A percentile compares a stretch with the other conserved stretches of the same genome.
Evolutionary conservation across 208 protist genomes (phyloP).

Genomic region (Angomonas ambiguus): DNA sequence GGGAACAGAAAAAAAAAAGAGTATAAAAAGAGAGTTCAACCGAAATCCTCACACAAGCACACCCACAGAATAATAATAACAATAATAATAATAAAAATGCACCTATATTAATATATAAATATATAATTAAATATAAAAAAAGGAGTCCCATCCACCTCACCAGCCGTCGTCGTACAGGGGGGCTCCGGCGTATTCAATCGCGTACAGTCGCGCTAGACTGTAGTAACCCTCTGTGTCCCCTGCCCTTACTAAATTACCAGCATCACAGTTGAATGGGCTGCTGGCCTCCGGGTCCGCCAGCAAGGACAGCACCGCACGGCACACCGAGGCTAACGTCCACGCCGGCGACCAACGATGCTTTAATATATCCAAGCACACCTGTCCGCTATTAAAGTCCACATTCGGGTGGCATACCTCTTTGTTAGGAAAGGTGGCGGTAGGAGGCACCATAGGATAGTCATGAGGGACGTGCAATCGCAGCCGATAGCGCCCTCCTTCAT

Average conservation of each 20-base stretch:
- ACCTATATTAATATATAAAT: neutral
- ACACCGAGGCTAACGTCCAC: slow-evolving; percentile 87
- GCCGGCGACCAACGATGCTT: slow-evolving; percentile 87
- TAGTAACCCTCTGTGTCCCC: slow-evolving; percentile 63
- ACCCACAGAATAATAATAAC: neutral
- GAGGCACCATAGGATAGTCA: slow-evolving; percentile 87
- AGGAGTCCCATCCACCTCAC: neutral
- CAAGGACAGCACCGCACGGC: slow-evolving; percentile 71
- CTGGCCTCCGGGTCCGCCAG: slow-evolving; percentile 71
- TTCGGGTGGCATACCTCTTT: slow-evolving; percentile 92
- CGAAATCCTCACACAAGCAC: neutral
- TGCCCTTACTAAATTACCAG: slow-evolving; percentile 81
- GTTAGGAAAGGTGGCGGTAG: slow-evolving; percentile 68
- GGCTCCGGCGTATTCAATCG: slow-evolving; percentile 63
- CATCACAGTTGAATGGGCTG: slow-evolving; percentile 91
- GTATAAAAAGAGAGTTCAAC: neutral
- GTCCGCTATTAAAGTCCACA: slow-evolving; percentile 78
- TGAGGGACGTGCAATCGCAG: slow-evolving; percentile 62
- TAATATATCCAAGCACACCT: slow-evolving; percentile 91
- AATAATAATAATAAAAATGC: neutral
- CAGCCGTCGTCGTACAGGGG: slow-evolving; percentile 30
- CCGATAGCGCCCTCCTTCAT: slow-evolving; percentile 61
- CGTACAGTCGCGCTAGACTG: slow-evolving; percentile 67
- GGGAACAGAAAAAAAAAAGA: neutral
- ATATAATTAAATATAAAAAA: neutral